Evolutionary conservation across 1,284 basidiomycete genomes (phyloP).

Genomic region (Melampsora occidentalis): DNA sequence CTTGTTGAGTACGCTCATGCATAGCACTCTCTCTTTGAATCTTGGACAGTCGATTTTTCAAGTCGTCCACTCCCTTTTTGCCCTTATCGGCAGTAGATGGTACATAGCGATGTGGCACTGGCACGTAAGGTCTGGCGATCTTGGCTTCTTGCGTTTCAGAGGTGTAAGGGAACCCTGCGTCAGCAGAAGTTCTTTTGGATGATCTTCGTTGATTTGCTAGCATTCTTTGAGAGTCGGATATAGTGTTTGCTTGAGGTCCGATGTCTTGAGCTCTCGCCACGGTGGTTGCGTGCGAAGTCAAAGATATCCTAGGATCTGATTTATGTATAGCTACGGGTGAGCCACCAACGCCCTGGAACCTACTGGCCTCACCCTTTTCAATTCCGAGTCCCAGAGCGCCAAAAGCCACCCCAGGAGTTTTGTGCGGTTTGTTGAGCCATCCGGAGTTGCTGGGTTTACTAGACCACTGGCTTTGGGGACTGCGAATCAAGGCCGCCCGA

Average conservation of each 20-base stretch:
- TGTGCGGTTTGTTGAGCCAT: conserved; percentile 36
- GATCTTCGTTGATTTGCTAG: conserved; percentile 12
- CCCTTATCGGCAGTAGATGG: conserved; percentile 13
- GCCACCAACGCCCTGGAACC: background rate
- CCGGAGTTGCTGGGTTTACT: conserved; percentile 17
- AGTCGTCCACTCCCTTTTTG: conserved; percentile 31
- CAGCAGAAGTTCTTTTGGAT: conserved; percentile 40
- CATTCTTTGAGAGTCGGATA: conserved; percentile 12
- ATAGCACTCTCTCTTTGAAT: conserved; percentile 41
- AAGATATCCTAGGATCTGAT: background rate
- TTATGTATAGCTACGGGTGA: conserved; percentile 16
- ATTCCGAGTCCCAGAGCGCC: conserved; percentile 10
- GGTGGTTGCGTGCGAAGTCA: background rate
- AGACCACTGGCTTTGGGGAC: conserved; percentile 40
- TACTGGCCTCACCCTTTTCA: conserved; percentile 2
- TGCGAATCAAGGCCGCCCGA: conserved; percentile 17
- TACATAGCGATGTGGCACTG: conserved; percentile 12
- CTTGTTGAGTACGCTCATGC: conserved; percentile 35
- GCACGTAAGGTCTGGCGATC: conserved; percentile 33
- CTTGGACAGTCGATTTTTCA: conserved; percentile 34
- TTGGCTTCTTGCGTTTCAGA: conserved; percentile 41
- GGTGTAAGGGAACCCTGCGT: conserved; percentile 35
- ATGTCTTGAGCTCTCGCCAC: background rate
- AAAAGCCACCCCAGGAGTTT: conserved; percentile 26
- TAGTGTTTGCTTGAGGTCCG: conserved; percentile 7